Conservation (phyloP, 139 green algal genomes). For the Spirogloea muscicola region DNA sequence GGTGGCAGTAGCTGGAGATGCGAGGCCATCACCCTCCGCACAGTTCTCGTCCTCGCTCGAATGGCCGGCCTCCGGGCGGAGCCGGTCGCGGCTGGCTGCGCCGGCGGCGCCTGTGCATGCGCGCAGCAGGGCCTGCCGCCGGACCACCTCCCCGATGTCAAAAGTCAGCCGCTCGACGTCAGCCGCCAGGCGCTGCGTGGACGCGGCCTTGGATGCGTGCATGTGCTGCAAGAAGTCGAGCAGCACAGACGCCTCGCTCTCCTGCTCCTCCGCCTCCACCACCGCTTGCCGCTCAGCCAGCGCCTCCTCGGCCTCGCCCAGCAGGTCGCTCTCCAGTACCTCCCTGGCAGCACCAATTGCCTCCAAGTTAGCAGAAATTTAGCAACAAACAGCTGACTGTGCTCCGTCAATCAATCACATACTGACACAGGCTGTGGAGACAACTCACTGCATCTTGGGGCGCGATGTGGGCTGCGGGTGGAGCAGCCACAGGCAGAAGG, state of each 20-base stretch:
- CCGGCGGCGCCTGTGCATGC: too few relatives aligned
- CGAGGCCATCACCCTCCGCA: too few relatives aligned
- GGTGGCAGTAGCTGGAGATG: too few relatives aligned
- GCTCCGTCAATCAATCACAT: too few relatives aligned
- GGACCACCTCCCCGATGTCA: constrained; percentile 35
- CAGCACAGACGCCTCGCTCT: constrained; percentile 25
- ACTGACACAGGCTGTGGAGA: not conserved
- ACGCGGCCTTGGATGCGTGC: constrained; percentile 1
- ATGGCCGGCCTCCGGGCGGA: not conserved
- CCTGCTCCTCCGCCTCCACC: constrained; percentile 25
- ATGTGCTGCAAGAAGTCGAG: constrained; percentile 35
- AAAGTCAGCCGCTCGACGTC: constrained; percentile 15
- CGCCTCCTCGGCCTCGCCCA: constrained; percentile 22
- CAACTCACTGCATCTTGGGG: not conserved
- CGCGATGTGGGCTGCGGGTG: constrained; percentile 35
- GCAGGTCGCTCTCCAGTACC: constrained; percentile 23
- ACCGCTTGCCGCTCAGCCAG: constrained; percentile 31
- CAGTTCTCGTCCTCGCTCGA: too few relatives aligned
- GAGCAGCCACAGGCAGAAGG: constrained; percentile 45
- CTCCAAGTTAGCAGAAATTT: too few relatives aligned
- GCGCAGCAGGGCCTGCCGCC: not conserved
- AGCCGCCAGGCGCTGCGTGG: not conserved
- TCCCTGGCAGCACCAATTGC: too few relatives aligned
- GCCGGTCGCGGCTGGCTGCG: not conserved
- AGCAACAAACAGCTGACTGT: too few relatives aligned